phyloP scores from a whole-genome alignment of 805 yeast species.

The Sugiyamaella smithiae region DNA sequence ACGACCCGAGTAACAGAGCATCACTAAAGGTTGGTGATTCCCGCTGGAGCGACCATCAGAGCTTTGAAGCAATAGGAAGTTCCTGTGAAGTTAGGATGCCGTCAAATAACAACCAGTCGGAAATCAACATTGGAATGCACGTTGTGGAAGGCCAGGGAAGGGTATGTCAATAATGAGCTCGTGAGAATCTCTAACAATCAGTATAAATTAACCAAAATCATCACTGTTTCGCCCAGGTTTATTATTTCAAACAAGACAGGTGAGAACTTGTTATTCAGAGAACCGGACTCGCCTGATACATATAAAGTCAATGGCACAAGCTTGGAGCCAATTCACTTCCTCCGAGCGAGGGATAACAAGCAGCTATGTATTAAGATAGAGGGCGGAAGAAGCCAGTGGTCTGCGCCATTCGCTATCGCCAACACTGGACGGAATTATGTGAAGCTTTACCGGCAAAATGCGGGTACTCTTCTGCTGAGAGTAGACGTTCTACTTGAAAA shows the following conservation, averaged over 20 bases:
- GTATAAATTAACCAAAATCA: conserved; percentile 70
- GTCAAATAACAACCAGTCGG: conserved; percentile 38
- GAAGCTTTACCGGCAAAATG: conserved; percentile 60
- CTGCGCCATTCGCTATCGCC: conserved; percentile 80
- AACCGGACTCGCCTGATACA: conserved; percentile 59
- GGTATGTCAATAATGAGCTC: too few relatives aligned
- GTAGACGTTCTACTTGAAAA: conserved; percentile 74
- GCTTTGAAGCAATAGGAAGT: conserved; percentile 91
- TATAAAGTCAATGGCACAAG: conserved; percentile 26
- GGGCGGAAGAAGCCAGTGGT: conserved; percentile 64
- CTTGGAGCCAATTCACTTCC: conserved; percentile 43
- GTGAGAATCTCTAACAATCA: too few relatives aligned
- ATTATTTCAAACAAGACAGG: conserved; percentile 61
- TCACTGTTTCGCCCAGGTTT: conserved; percentile 80
- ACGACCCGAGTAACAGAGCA: conserved; percentile 65
- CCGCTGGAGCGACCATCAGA: conserved; percentile 64
- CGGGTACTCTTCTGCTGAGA: conserved; percentile 59
- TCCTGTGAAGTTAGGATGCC: conserved; percentile 52
- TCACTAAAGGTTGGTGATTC: conserved; percentile 64
- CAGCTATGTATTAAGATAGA: conserved; percentile 59
- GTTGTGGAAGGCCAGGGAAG: conserved; percentile 78
- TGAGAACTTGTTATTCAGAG: conserved; percentile 57
- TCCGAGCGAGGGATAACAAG: conserved; percentile 54
- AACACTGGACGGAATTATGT: conserved; percentile 81
- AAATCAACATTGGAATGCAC: conserved; percentile 71